Evolutionary conservation across 2,329 filamentous ascomycete genomes (phyloP), one percentile per base, ranked within the genome.

Genomic region (Ophiostoma pallidulum): DNA sequence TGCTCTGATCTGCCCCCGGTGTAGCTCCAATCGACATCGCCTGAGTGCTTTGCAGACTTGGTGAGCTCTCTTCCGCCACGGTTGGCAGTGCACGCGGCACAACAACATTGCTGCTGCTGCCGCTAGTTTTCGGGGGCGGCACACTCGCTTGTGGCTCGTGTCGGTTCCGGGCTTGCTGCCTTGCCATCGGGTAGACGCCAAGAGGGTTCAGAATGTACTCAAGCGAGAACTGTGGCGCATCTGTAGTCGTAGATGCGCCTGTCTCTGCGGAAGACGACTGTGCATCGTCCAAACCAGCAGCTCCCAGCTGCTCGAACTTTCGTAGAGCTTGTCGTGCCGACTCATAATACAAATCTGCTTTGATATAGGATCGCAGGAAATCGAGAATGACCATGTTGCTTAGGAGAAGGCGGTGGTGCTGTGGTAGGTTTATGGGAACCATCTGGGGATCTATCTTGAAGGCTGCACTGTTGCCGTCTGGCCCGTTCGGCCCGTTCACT

Each of bases 171-270:
- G 36, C 44, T 39, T 53, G 48, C 39, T 48, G 35, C n/a, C 51
- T 41, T 4, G 51, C 51, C 45, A 53, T 46, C 3, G 48, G 51
- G 16, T 46, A 53, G 10, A 53, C 49, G 14, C 48, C 51, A 6
- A 53, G 48, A 4, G 51, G 51, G 26, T 53, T 53, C 8, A 53
- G 24, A 16, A 51, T 51, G 39, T 53, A 51, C 46, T 51, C 48
- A 14, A 51, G 44, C 12, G 50, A 52, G 28, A 33, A 50, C 41
- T 49, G 50, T 7, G 43, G 36, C 8, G 39, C 28, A 5, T 40
- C 33, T 6, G 12, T 14, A 16, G 40, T 39, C 1, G 40, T n/a
- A 1, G 40, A 2, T 22, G 31, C 13, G 4, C 28, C 40, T 3
- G 41, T 33, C 2, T 31, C 35, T 8, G 24, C 19, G n/a, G 38